Evolutionary conservation across 2,329 filamentous ascomycete species (phyloP), one percentile per base, ranked within the genome.

Genomic region (Aspergillus niger): DNA sequence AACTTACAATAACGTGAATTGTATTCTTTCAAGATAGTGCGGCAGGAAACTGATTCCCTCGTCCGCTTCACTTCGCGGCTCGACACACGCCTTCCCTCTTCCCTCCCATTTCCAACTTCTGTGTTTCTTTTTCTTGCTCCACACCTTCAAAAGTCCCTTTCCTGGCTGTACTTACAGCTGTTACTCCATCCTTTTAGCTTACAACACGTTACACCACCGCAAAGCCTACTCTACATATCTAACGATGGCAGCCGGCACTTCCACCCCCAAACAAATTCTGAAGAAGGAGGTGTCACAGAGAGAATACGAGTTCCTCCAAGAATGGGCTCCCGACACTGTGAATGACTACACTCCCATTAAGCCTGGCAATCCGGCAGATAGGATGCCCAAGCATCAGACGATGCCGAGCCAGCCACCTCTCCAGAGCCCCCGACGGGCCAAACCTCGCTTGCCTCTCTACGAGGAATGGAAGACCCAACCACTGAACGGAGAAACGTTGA

Each of bases 401-500:
- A 20, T 41, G 36, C 26, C 38, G 22, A 58, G 24, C 32, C 32
- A 41, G 43, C 55, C 26, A 17, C 44, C 52, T 20, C 15, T 17
- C 13, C 30, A 39, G 17, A 39, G 11, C 48, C 44, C 17, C 17
- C 50, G 55, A 38, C 47, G 43, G 8, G 8, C 20, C 5, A 60
- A 56, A 30, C 17, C 28, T 22, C 63, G 61, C 10, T 63, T 60
- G n/a, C 57, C 57, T 2, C 39, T 61, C 8, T 67, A 60, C 11
- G 66, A 68, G 36, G 65, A 65, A 30, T 68, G 66, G 65, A 68
- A 67, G 39, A 53, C 60, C 7, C 55, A 58, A 43, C 51, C 58
- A 20, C 20, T 47, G 17, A 54, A 51, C n/a, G 26, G 32, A 38
- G 53, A 32, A 36, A 44, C 36, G 8, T 10, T 43, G 3, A 59